Conservation (phyloP, 345 rosid species). For the Gossypioides kirkii region DNA sequence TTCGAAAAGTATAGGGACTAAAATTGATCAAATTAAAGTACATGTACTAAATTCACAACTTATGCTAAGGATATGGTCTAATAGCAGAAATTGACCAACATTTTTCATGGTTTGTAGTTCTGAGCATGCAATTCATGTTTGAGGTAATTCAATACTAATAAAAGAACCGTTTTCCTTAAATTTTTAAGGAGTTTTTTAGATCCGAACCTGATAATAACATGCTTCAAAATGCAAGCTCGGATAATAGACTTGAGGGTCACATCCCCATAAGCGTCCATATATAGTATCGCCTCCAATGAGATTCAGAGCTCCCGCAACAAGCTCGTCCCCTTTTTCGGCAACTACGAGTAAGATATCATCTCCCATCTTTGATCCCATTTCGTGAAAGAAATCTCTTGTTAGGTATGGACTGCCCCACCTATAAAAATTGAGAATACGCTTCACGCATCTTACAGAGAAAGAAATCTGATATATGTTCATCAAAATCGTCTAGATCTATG, state of each 20-base stretch:
- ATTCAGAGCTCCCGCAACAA: slow-evolving; percentile 93
- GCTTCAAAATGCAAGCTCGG: slow-evolving; percentile 95
- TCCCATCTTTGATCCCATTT: slow-evolving; percentile 75
- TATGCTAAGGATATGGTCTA: too few relatives aligned
- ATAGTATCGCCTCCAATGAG: slow-evolving; percentile 87
- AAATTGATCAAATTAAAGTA: too few relatives aligned
- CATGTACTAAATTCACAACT: too few relatives aligned
- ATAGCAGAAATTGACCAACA: too few relatives aligned
- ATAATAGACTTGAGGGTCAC: slow-evolving; percentile 66
- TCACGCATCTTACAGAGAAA: slow-evolving; percentile 12
- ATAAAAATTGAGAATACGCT: slow-evolving; percentile 8
- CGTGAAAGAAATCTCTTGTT: slow-evolving; percentile 80
- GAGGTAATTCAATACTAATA: neutral
- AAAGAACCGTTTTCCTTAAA: neutral
- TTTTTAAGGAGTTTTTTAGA: neutral
- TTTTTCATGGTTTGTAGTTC: neutral
- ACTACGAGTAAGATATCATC: slow-evolving; percentile 68
- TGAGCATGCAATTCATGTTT: neutral
- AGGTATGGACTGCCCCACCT: slow-evolving; percentile 98
- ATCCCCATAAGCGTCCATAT: slow-evolving; percentile 96
- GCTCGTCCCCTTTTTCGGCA: slow-evolving; percentile 83
- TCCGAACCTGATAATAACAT: slow-evolving; percentile 88
- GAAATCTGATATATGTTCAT: neutral
- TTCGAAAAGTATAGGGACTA: too few relatives aligned
- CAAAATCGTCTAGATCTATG: neutral